Base-by-base conservation (phyloP, 352 stramenopile species). In the Blastocystis sp. region DNA sequence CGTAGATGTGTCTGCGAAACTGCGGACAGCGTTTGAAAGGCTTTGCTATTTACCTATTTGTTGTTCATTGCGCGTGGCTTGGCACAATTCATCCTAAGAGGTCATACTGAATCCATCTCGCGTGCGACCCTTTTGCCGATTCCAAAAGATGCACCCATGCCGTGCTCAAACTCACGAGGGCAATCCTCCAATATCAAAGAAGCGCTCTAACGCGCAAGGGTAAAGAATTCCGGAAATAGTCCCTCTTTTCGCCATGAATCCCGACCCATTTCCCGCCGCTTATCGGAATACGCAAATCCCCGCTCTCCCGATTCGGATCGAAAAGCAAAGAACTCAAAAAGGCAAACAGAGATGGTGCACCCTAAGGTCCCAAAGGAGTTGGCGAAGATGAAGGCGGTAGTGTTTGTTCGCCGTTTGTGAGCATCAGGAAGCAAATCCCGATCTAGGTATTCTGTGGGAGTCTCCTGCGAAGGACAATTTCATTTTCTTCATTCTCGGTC, bases 401-500 rank as follows among this genome's bases (percentile, higher is more conserved):
- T n/a, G 16, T 55, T 6, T 16, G 45, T 1, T 6, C 45, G 45
- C 45, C 6, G 45, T 6, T 1, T 55, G 16, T 85, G 1, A 67
- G 33, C 29, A 21, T 16, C 70, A 85, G 74, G 60, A 85, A 16
- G 12, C 13, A 6, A 63, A 67, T 37, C 50, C 19, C 1, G 74
- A 85, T 3, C 21, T 85, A 31, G 74, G 74, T 59, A 85, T 85
- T 62, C 51, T 69, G n/a, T n/a, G 60, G 37, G 55, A 35, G 1
- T 67, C 66, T 69, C 41, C 50, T 31, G 51, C 26, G 19, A 66
- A 85, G 16, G 24, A 31, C 19, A 89, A 31, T 45, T 89, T 89
- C 41, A 66, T 78, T 91, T 92, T 93, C 62, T 94, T 93, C 13
- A 95, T 96, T 63, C 80, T 94, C 59, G 94, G 94, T 0, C 94